Conservation (phyloP, 1,284 basidiomycete genomes). For the Sparassis latifolia region DNA sequence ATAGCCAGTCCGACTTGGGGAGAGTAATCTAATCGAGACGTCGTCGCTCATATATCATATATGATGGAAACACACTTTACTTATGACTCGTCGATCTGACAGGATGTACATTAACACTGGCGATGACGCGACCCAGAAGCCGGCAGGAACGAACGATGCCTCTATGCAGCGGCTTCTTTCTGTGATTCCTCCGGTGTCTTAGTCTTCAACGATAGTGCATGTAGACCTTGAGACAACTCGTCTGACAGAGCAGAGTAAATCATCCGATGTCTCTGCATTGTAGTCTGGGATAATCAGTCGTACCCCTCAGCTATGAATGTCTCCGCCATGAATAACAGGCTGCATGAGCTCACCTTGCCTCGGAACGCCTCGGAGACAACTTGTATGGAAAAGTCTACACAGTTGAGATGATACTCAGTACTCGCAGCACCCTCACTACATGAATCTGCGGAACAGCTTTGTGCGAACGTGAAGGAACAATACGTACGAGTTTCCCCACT, state of each 20-base stretch:
- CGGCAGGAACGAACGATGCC: not conserved
- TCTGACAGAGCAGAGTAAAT: conserved; percentile 64
- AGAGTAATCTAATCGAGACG: no score
- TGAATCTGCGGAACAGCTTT: not conserved
- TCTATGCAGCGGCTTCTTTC: conserved; percentile 3
- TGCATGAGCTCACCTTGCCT: conserved; percentile 49
- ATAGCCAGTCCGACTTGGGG: no score
- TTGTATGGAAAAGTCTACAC: conserved; percentile 65
- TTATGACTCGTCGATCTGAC: not conserved
- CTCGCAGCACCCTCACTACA: not conserved
- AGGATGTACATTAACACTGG: not conserved
- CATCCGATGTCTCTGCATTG: conserved; percentile 74
- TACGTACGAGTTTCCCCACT: conserved; percentile 67
- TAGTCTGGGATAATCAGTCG: conserved; percentile 37
- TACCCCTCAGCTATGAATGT: no score
- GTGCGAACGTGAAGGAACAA: not conserved
- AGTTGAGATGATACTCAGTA: not conserved
- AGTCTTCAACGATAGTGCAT: conserved; percentile 71
- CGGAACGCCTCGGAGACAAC: conserved; percentile 65
- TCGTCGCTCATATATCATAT: no score
- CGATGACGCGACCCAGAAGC: not conserved
- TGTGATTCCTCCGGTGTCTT: conserved; percentile 53
- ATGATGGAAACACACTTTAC: not conserved
- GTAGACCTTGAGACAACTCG: conserved; percentile 62
- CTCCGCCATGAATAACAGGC: not conserved